phyloP scores from a whole-genome alignment of 805 yeast species.

The Candida stauntonica region DNA sequence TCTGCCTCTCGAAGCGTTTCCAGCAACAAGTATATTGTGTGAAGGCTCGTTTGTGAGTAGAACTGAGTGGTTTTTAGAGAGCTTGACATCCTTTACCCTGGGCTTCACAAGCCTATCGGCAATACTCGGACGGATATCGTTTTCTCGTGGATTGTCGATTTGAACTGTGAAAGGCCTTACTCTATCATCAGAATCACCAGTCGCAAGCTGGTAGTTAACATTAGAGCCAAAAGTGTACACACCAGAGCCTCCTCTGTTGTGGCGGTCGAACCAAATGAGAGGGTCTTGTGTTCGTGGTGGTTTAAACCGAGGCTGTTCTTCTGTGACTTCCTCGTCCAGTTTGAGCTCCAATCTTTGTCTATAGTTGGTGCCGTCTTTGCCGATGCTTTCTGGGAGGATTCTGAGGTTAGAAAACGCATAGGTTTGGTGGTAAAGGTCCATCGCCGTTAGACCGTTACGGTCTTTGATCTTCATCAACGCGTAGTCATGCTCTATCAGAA shows the following conservation, averaged over 20 bases:
- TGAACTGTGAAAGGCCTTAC: constrained; percentile 38
- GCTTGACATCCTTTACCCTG: constrained; percentile 41
- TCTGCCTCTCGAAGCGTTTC: constrained; percentile 68
- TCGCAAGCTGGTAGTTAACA: constrained; percentile 57
- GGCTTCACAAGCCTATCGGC: constrained; percentile 35
- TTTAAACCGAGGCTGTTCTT: neutral
- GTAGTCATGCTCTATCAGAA: constrained; percentile 32
- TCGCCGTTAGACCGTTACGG: constrained; percentile 65
- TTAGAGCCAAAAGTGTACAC: constrained; percentile 61
- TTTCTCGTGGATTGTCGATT: constrained; percentile 14
- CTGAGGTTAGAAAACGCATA: constrained; percentile 40
- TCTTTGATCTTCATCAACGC: constrained; percentile 55
- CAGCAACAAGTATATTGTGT: constrained; percentile 54
- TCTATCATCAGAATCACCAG: constrained; percentile 58
- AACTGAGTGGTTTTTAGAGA: constrained; percentile 66
- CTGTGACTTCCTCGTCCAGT: neutral
- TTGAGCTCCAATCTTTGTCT: constrained; percentile 13
- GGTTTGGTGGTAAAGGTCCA: constrained; percentile 45
- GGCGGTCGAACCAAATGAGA: constrained; percentile 38
- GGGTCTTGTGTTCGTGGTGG: constrained; percentile 5
- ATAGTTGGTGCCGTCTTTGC: constrained; percentile 22
- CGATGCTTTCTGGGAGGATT: constrained; percentile 40
- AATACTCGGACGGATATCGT: constrained; percentile 14
- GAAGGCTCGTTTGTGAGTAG: constrained; percentile 45
- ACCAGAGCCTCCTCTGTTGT: constrained; percentile 50